phyloP scores from a whole-genome alignment of 169 alveolate species.

The Plasmodium relictum region DNA sequence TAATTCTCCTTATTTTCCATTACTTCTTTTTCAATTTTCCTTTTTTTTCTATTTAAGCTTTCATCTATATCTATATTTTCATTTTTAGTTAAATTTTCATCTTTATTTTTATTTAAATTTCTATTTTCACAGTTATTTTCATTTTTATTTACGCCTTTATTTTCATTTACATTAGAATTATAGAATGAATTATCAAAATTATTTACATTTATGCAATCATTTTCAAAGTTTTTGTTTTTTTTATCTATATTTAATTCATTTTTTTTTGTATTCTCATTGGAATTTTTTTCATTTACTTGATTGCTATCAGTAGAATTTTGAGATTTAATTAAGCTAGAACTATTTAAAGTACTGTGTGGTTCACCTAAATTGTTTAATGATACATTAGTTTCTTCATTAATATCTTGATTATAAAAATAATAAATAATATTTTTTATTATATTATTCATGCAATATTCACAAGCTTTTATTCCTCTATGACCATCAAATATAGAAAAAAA shows the following conservation, averaged over 20 bases:
- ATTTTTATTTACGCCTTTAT: neutral
- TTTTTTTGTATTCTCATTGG: no score
- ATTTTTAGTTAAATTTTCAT: neutral
- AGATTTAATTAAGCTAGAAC: no score
- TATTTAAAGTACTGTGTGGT: no score
- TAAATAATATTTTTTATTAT: constrained; percentile 62
- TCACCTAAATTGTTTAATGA: no score
- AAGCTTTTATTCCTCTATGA: constrained; percentile 71
- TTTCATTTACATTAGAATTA: no score
- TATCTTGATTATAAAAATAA: constrained; percentile 44
- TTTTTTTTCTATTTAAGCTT: neutral
- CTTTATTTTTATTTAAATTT: neutral
- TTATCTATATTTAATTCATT: no score
- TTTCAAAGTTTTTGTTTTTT: no score
- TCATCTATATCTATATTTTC: neutral
- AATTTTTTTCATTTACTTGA: no score
- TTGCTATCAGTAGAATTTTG: no score
- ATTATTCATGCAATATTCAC: constrained; percentile 69
- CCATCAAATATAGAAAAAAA: constrained; percentile 68
- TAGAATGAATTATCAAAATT: no score
- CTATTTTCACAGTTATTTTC: neutral
- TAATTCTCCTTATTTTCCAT: neutral
- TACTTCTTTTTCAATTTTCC: neutral
- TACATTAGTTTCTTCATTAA: neutral
- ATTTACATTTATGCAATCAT: no score